These are phyloP conservation scores for Pythium phragmitis DNA, from an alignment of 352 stramenopile species.

Conservation along the genomic window DNA sequence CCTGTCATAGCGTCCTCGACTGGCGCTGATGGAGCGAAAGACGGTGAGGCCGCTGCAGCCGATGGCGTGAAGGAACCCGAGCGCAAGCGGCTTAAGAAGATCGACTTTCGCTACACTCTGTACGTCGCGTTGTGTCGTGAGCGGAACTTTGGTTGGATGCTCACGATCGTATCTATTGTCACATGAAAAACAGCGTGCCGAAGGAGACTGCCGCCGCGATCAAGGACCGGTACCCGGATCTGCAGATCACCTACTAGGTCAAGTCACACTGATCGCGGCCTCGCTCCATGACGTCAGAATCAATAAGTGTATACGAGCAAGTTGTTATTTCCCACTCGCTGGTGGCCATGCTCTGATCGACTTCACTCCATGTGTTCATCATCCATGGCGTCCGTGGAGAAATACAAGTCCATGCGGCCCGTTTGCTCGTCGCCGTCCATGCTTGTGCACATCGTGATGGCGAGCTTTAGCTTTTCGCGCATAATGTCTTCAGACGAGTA, in stretches of 20 bases:
- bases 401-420: constrained; percentile 69
- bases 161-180: neutral
- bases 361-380: constrained; percentile 56
- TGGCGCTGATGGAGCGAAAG: constrained; percentile 15
- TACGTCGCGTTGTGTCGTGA: constrained; percentile 30
- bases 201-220: constrained; percentile 76
- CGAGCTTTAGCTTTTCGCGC: constrained; percentile 64
- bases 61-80: constrained; percentile 58
- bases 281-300: neutral
- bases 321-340: no score
- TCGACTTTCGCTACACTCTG: constrained; percentile 89
- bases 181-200: constrained; percentile 49
- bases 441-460: constrained; percentile 81
- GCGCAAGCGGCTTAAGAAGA: constrained; percentile 85
- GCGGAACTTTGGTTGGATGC: neutral
- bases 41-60: constrained; percentile 25
- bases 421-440: constrained; percentile 79
- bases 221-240: constrained; percentile 70
- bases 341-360: neutral
- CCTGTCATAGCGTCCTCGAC: neutral
- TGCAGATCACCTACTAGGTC: constrained; percentile 50
- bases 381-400: constrained; percentile 56
- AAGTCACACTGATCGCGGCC: neutral
- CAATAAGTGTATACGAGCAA: no score
- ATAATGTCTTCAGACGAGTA: constrained; percentile 74